phyloP scores from a whole-genome alignment of 106 monocot species.

The Dioscorea alata region DNA sequence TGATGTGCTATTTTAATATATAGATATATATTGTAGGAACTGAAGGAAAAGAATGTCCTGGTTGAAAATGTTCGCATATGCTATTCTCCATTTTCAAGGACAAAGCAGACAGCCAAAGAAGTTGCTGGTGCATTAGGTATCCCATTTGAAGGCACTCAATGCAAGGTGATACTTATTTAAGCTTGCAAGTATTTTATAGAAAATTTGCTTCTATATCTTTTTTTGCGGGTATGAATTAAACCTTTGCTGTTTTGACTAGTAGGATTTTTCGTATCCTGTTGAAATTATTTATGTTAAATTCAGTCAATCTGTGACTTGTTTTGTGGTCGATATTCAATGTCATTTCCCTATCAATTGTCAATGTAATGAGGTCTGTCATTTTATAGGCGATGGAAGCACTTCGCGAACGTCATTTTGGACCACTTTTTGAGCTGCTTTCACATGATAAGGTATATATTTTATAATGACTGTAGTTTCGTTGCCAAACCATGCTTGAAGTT shows the following conservation, averaged over 20 bases:
- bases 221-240: neutral
- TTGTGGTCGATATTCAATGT: too few relatives aligned
- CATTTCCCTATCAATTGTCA: neutral
- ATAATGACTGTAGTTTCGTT: conserved; percentile 1
- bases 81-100: conserved; percentile 90
- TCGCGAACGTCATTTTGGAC: conserved; percentile 80
- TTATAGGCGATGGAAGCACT: conserved; percentile 60
- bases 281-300: too few relatives aligned
- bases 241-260: neutral
- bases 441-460: conserved; percentile 62
- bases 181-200: neutral
- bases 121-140: conserved; percentile 60
- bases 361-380: conserved; percentile 5
- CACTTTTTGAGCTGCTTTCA: conserved; percentile 69
- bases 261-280: neutral
- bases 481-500: too few relatives aligned
- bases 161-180: conserved; percentile 36
- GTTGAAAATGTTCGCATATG: conserved; percentile 53
- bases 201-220: neutral
- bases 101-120: conserved; percentile 67
- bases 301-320: too few relatives aligned
- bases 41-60: conserved; percentile 37
- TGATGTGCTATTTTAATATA: too few relatives aligned
- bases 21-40: conserved; percentile 31
- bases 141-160: conserved; percentile 50